phyloP scores from a whole-genome alignment of 345 rosid genomes.

The Hypericum perforatum region DNA sequence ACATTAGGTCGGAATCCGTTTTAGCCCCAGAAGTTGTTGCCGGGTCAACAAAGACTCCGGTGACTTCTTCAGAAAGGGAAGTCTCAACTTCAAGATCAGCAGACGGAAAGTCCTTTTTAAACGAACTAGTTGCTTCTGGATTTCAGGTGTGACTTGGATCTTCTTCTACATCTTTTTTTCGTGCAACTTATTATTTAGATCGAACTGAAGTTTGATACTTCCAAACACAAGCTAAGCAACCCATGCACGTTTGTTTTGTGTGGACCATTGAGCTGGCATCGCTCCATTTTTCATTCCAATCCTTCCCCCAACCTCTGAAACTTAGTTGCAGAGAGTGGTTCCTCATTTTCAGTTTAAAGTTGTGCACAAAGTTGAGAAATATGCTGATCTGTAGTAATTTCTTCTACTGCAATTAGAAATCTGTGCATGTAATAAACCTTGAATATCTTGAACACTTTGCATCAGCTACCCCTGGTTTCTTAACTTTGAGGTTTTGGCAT shows the following conservation, averaged over 20 bases:
- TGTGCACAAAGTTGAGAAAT: background rate
- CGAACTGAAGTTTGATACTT: no score
- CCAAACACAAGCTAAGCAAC: no score
- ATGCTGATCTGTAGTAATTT: background rate
- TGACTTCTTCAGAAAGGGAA: constrained; percentile 26
- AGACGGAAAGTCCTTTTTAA: constrained; percentile 20
- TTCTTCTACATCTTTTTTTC: constrained; percentile 9
- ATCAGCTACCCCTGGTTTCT: background rate
- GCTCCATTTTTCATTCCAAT: no score
- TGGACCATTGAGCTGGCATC: no score
- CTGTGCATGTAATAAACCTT: no score
- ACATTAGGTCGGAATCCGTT: constrained; percentile 18
- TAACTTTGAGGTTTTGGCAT: background rate
- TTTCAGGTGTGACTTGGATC: constrained; percentile 15
- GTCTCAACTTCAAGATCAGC: constrained; percentile 25
- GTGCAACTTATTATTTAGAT: no score
- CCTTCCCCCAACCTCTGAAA: no score
- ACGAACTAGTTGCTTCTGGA: no score
- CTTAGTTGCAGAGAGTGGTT: no score
- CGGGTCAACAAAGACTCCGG: constrained; percentile 25
- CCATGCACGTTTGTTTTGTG: no score
- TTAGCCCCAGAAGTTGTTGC: constrained; percentile 31
- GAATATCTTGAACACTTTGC: no score
- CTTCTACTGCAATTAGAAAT: no score
- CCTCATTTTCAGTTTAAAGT: background rate